Conservation (phyloP, 768 basidiomycete species). For the Naganishia onofrii region DNA sequence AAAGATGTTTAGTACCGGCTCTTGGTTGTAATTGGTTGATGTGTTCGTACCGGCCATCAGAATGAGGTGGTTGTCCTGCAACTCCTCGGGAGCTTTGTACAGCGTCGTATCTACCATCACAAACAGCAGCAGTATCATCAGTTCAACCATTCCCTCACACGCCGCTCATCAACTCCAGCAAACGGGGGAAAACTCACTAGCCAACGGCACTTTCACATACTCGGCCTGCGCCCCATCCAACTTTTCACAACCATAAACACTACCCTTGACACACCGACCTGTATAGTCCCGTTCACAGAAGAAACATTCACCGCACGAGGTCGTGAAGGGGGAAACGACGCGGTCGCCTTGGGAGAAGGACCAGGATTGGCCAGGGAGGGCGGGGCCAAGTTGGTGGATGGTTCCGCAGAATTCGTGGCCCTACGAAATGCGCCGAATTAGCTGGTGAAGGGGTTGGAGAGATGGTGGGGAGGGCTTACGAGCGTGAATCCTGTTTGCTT, state of each 20-base stretch:
- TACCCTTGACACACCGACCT: constrained; percentile 28
- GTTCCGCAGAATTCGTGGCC: constrained; percentile 34
- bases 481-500: constrained; percentile 29
- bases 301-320: constrained; percentile 28
- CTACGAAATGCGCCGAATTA: background rate
- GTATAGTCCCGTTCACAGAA: constrained; percentile 27
- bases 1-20: background rate
- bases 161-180: too few species aligned
- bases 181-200: constrained; percentile 26
- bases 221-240: constrained; percentile 34
- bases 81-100: constrained; percentile 25
- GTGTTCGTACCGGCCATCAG: constrained; percentile 30
- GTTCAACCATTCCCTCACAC: background rate
- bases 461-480: constrained; percentile 1
- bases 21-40: background rate
- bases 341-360: constrained; percentile 12
- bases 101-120: constrained; percentile 24
- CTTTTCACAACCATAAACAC: constrained; percentile 29
- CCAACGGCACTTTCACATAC: constrained; percentile 31
- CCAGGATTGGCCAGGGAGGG: constrained; percentile 6
- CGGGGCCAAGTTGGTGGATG: constrained; percentile 25
- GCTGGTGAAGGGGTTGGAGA: background rate
- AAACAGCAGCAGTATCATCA: background rate
- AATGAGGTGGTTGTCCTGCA: constrained; percentile 28
- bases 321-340: constrained; percentile 34